A percentile compares a stretch with the other conserved stretches of the same genome.
Conservation (phyloP, 352 stramenopile genomes). For the Phytophthora pini region DNA sequence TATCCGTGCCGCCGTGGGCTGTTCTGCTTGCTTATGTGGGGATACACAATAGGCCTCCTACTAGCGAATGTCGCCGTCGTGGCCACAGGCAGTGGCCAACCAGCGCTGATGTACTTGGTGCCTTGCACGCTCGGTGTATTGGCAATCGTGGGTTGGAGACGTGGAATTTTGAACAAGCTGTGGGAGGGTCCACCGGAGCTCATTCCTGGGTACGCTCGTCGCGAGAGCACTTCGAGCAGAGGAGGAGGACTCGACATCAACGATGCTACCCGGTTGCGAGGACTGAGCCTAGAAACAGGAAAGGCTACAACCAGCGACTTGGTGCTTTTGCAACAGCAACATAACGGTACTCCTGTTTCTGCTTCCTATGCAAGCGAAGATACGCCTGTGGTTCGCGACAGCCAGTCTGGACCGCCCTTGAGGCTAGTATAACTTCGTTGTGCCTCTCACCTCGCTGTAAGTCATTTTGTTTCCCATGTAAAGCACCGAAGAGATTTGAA, state of each 20-base stretch:
- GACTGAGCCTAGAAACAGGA: constrained; percentile 31
- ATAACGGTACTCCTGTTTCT: constrained; percentile 47
- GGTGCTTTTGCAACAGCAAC: constrained; percentile 45
- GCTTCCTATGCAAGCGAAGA: constrained; percentile 53
- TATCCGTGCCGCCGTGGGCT: constrained; percentile 56
- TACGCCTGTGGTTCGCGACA: constrained; percentile 25
- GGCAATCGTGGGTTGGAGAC: constrained; percentile 68
- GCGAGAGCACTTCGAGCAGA: constrained; percentile 33
- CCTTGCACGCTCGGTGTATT: constrained; percentile 92
- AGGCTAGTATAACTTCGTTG: constrained; percentile 22
- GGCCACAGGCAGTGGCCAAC: constrained; percentile 93
- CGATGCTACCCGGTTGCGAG: constrained; percentile 33
- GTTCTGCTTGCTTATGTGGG: constrained; percentile 88
- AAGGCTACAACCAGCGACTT: constrained; percentile 41
- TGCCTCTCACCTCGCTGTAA: constrained; percentile 14
- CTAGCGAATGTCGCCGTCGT: constrained; percentile 95
- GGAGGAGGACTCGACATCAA: constrained; percentile 35
- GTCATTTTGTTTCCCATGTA: constrained; percentile 18
- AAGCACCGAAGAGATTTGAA: constrained; percentile 29
- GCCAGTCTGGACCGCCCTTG: constrained; percentile 11
- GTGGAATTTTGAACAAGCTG: constrained; percentile 89
- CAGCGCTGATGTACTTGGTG: constrained; percentile 97
- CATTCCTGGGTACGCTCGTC: constrained; percentile 33
- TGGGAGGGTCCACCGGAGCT: constrained; percentile 90
- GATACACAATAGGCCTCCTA: constrained; percentile 94